These are phyloP conservation scores for Pseudocercospora pini-densiflorae DNA, from an alignment of 2,329 filamentous ascomycete species.

Conservation along the genomic window DNA sequence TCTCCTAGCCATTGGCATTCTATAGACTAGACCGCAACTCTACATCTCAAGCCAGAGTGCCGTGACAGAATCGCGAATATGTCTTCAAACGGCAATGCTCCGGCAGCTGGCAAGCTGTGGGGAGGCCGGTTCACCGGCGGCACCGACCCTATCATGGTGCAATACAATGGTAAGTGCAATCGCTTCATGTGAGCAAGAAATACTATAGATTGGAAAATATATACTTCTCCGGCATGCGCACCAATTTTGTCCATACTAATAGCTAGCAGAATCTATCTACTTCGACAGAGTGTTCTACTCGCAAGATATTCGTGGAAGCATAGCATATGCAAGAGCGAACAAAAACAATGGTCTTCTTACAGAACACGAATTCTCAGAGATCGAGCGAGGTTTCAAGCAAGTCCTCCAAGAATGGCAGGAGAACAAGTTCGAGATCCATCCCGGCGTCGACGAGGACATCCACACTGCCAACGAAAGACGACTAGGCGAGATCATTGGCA, in stretches of 20 bases:
- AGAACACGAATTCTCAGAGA: conserved; percentile 71
- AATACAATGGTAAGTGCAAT: conserved; percentile 66
- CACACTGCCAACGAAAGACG: conserved; percentile 60
- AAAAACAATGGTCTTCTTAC: conserved; percentile 74
- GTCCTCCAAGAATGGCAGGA: conserved; percentile 57
- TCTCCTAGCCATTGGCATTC: conserved; percentile 15
- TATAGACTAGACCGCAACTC: background rate
- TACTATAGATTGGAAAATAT: background rate
- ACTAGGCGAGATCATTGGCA: conserved; percentile 81
- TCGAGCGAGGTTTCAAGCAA: conserved; percentile 71
- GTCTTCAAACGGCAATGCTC: conserved; percentile 27
- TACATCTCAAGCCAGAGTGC: background rate
- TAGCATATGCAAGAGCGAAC: conserved; percentile 83
- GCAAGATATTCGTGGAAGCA: conserved; percentile 78
- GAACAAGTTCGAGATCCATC: conserved; percentile 51
- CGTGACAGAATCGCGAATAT: conserved; percentile 14
- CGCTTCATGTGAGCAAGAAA: background rate
- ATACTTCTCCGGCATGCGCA: background rate
- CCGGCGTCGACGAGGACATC: conserved; percentile 58
- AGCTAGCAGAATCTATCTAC: conserved; percentile 64
- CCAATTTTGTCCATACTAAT: background rate
- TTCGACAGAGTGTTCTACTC: conserved; percentile 79
- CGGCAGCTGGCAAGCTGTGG: conserved; percentile 57
- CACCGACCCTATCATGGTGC: conserved; percentile 82
- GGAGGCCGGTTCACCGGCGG: conserved; percentile 69